Evolutionary conservation across 2,329 filamentous ascomycete species (phyloP), one percentile per base, ranked within the genome.

Genomic region (Lecanicillium sp.): DNA sequence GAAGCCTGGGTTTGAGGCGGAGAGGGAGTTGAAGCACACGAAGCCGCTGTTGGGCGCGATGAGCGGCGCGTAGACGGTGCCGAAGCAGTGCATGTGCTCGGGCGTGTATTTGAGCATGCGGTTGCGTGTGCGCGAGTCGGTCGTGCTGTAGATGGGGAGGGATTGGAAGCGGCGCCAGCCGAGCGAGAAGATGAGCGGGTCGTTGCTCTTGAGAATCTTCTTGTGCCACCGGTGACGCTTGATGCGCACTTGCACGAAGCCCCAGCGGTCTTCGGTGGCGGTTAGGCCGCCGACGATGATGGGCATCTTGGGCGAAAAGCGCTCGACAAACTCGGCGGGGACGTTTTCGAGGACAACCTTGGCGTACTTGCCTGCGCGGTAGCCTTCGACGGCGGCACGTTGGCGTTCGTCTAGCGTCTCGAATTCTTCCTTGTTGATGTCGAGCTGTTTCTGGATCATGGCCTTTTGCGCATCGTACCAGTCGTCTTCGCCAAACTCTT

Each of bases 401-500:
- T 94, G 89, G 31, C 75, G 69, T 46, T 92, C 84, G 55, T 98
- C 92, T 3, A 98, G 75, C 39, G 78, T 76, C 50, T 89, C 86
- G 48, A 94, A 95, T 56, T 96, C 94, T 42, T 86, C 78, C 54
- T 88, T 87, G 65, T 98, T 98, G 75, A 98, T 95, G 53, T 94
- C 85, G 46, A 92, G 75, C 60, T 98, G 92, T 64, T 95, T 95
- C 63, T 95, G 85, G 43, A 98, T 80, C 58, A 84, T 75, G 22
- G 92, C 86, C 65, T 98, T 98, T 57, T 98, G 92, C 19, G 85
- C 78, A 55, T 96, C 92, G 57, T 98, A 98, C 94, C 94, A 98
- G 40, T 98, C 86, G 56, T 98, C 92, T 61, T 98, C 92, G 37
- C 89, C 92, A 53, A 94, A 96, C 54, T 94, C 83, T 38, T 90